These are phyloP conservation scores for Aspergillus asperescens DNA, from an alignment of 495 filamentous ascomycete genomes.

Conservation along the genomic window DNA sequence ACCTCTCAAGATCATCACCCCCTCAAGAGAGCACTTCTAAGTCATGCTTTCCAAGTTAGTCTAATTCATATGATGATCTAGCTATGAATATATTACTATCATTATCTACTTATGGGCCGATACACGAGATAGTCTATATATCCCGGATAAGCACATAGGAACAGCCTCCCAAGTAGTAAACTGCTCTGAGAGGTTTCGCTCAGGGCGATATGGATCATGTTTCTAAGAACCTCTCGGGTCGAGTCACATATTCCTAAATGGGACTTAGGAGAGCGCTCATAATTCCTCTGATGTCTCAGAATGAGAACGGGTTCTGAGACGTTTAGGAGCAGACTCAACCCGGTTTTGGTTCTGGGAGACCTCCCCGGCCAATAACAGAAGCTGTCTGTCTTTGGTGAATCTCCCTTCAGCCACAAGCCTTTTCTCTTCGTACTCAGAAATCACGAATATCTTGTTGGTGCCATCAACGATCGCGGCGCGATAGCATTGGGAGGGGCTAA, in stretches of 20 bases:
- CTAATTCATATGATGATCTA: constrained; percentile 7
- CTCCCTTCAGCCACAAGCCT: constrained; percentile 14
- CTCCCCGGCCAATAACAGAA: constrained; percentile 14
- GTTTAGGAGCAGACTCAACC: constrained; percentile 10
- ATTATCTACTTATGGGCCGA: not conserved
- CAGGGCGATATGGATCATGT: not conserved
- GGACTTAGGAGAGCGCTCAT: constrained; percentile 8
- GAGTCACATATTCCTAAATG: constrained; percentile 6
- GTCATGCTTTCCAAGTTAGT: constrained; percentile 14
- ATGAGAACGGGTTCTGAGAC: constrained; percentile 5
- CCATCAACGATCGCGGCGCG: constrained; percentile 14
- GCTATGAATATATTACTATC: not conserved
- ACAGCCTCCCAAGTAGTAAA: not conserved
- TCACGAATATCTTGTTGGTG: constrained; percentile 25
- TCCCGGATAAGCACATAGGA: constrained; percentile 10
- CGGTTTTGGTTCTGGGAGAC: not conserved
- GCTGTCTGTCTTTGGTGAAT: constrained; percentile 15
- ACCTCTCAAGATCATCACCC: constrained; percentile 13
- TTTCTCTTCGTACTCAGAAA: constrained; percentile 18
- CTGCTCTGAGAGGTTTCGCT: constrained; percentile 9
- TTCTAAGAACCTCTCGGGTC: constrained; percentile 4
- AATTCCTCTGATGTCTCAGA: constrained; percentile 1
- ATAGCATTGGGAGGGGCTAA: constrained; percentile 16
- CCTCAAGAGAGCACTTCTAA: constrained; percentile 9
- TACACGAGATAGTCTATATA: constrained; percentile 10